Conservation (phyloP, 345 rosid species). For the Rubroshorea leprosula region DNA sequence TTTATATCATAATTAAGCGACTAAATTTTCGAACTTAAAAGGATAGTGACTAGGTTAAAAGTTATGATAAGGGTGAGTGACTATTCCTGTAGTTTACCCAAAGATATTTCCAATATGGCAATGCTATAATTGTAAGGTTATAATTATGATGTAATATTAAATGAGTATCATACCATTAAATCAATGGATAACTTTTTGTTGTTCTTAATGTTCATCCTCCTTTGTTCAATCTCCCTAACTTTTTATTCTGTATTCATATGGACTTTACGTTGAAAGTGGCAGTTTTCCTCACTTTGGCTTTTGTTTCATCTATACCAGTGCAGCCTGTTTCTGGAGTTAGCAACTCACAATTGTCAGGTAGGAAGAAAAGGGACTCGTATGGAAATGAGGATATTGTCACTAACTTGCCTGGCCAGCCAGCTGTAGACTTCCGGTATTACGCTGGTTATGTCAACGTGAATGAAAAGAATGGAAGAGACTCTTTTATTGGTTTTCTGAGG, state of each 20-base stretch:
- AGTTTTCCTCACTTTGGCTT: slow-evolving; percentile 11
- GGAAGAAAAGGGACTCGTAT: slow-evolving; percentile 14
- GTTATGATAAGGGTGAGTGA: too few relatives aligned
- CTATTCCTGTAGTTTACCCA: too few relatives aligned
- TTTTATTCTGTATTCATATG: slow-evolving; percentile 15
- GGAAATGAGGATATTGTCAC: slow-evolving; percentile 46
- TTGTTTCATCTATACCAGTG: slow-evolving; percentile 16
- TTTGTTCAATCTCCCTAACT: background rate
- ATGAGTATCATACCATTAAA: too few relatives aligned
- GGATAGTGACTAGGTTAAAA: too few relatives aligned
- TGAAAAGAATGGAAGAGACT: slow-evolving; percentile 55
- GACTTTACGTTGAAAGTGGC: slow-evolving; percentile 7
- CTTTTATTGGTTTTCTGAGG: slow-evolving; percentile 91
- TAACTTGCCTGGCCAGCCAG: slow-evolving; percentile 62
- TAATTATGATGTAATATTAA: too few relatives aligned
- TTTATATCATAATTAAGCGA: too few relatives aligned
- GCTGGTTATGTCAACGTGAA: slow-evolving; percentile 72
- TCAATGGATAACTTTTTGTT: too few relatives aligned
- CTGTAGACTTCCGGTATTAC: slow-evolving; percentile 52
- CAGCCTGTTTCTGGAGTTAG: slow-evolving; percentile 20
- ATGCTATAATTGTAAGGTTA: too few relatives aligned
- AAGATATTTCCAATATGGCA: too few relatives aligned
- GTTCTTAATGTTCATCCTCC: slow-evolving; percentile 20
- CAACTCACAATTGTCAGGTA: slow-evolving; percentile 16
- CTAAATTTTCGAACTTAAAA: too few relatives aligned